Evolutionary conservation across 2,329 filamentous ascomycete genomes (phyloP), one percentile per base, ranked within the genome.

Genomic region (Scedosporium dehoogii): DNA sequence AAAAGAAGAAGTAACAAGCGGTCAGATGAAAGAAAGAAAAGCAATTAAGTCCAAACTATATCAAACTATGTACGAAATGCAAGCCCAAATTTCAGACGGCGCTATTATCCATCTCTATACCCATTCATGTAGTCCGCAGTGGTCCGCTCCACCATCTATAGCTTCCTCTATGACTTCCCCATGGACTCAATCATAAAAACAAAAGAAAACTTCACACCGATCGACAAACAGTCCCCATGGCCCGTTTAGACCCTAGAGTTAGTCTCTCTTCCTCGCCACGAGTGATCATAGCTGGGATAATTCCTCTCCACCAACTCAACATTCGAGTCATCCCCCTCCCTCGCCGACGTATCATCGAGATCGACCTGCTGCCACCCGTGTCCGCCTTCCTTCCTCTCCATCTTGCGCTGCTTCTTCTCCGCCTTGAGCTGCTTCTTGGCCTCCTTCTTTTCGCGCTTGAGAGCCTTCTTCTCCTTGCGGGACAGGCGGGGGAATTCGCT

Each of bases 401-500:
- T 48, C 60, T 68, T 69, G 25, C 61, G 64, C 18, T 63, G 64
- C 60, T 70, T 70, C 62, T 68, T 71, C 16, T 63, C 66, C 21
- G 63, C 65, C 41, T 68, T 68, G 27, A 55, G 59, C 44, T 66
- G 66, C 42, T 62, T 64, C 64, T 70, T 71, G 3, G 67, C 63
- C 7, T 65, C 63, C 56, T 70, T 71, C 66, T 72, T 76, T 63
- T 70, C 71, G 44, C 67, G 68, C 61, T 66, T 69, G 61, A 73
- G 70, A 27, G 68, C 68, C 67, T 77, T 79, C 68, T 76, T 76
- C 66, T 78, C 72, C 63, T 70, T 70, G 56, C 75, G 70, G 33
- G 68, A 73, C 6, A 70, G 51, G 57, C 69, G 70, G 1, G 75
- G 75, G 64, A 81, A 76, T 62, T 79, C 74, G 62, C 75, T 72